Evolutionary conservation across 2,329 filamentous ascomycete genomes (phyloP).

Genomic region (Amauroascus niger): DNA sequence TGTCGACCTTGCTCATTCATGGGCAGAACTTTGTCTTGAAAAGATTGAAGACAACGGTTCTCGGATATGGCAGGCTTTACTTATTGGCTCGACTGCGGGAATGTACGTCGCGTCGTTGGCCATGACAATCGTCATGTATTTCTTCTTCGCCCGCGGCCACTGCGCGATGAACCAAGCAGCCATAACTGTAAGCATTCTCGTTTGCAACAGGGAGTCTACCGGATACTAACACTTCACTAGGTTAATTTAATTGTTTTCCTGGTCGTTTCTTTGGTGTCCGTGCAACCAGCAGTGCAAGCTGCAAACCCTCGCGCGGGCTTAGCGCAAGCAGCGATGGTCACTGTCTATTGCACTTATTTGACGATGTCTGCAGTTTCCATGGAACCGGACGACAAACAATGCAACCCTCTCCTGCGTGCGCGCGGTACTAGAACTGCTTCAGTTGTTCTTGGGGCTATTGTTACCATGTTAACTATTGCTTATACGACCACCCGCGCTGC

Average conservation of each 20-base stretch:
- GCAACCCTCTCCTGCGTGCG: slow-evolving; percentile 80
- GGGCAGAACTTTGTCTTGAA: slow-evolving; percentile 90
- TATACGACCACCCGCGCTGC: slow-evolving; percentile 96
- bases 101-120: slow-evolving; percentile 88
- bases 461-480: slow-evolving; percentile 92
- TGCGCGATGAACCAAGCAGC: slow-evolving; percentile 96
- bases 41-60: slow-evolving; percentile 90
- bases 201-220: neutral
- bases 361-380: slow-evolving; percentile 98
- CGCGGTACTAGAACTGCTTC: slow-evolving; percentile 83
- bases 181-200: slow-evolving; percentile 55
- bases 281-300: slow-evolving; percentile 83
- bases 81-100: slow-evolving; percentile 82
- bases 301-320: slow-evolving; percentile 87
- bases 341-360: slow-evolving; percentile 95
- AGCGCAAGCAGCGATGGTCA: slow-evolving; percentile 95
- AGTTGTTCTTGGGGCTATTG: slow-evolving; percentile 82
- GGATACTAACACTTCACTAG: slow-evolving; percentile 25
- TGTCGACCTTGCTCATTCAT: slow-evolving; percentile 90
- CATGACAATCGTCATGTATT: slow-evolving; percentile 95
- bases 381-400: slow-evolving; percentile 90
- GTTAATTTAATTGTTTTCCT: slow-evolving; percentile 82
- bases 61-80: slow-evolving; percentile 67
- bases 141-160: slow-evolving; percentile 74
- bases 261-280: slow-evolving; percentile 68